Evolutionary conservation across 179 eudicot genomes (phyloP).

Genomic region (Dionaea muscipula): DNA sequence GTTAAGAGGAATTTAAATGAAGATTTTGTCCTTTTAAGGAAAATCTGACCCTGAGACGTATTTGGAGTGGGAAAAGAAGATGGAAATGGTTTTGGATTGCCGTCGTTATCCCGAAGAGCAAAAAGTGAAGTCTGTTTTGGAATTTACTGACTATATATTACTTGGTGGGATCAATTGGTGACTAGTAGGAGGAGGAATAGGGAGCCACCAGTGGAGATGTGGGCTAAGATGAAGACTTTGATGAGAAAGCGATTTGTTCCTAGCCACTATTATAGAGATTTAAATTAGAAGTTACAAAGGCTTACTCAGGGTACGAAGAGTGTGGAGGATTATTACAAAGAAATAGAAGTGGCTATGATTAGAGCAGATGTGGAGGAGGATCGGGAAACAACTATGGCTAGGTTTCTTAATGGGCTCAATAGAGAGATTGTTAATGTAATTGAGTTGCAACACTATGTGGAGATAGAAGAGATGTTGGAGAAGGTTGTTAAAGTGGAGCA

Average conservation of each 20-base stretch:
- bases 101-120: background rate
- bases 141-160: background rate
- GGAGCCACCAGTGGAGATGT: background rate
- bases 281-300: background rate
- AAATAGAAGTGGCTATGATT: background rate
- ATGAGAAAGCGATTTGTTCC: conserved; percentile 9
- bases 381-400: too few relatives aligned
- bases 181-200: too few relatives aligned
- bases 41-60: conserved; percentile 2
- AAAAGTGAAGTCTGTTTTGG: conserved; percentile 4
- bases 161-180: conserved; percentile 15
- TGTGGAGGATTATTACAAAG: conserved; percentile 1
- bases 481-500: too few relatives aligned
- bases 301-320: too few relatives aligned
- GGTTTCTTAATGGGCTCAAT: too few relatives aligned
- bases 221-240: conserved; percentile 4
- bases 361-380: too few relatives aligned
- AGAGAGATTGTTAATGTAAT: too few relatives aligned
- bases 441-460: too few relatives aligned
- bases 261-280: background rate
- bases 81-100: background rate
- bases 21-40: background rate
- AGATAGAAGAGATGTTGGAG: too few relatives aligned
- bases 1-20: too few relatives aligned
- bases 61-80: conserved; percentile 4